A percentile compares a stretch with the other conserved stretches of the same genome.
These are phyloP conservation scores for Simmondsia chinensis DNA, from an alignment of 148 eudicot genomes.

Conservation along the genomic window DNA sequence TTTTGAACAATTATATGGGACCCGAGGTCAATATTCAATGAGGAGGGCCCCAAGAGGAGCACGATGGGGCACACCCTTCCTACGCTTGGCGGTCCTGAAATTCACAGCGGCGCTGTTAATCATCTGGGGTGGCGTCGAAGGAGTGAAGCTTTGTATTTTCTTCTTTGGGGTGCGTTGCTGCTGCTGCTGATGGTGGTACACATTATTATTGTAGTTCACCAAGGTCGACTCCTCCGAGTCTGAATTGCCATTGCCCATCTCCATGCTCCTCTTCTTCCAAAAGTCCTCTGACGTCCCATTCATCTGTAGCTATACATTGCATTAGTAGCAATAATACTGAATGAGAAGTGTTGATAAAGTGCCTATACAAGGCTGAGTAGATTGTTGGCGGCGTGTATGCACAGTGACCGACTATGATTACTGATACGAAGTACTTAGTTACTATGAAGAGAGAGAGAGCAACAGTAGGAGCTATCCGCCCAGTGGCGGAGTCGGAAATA, in stretches of 20 bases:
- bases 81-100: slow-evolving; percentile 19
- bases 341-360: too few relatives aligned
- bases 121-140: slow-evolving; percentile 22
- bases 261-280: slow-evolving; percentile 14
- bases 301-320: too few relatives aligned
- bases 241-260: slow-evolving; percentile 5
- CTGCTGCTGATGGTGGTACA: background rate
- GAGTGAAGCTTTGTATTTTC: slow-evolving; percentile 21
- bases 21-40: slow-evolving; percentile 23
- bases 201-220: too few relatives aligned
- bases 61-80: slow-evolving; percentile 31
- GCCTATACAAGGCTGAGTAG: too few relatives aligned
- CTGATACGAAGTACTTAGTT: too few relatives aligned
- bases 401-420: too few relatives aligned
- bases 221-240: slow-evolving; percentile 20
- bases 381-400: too few relatives aligned
- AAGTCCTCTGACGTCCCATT: slow-evolving; percentile 26
- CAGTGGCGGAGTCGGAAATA: too few relatives aligned
- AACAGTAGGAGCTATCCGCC: too few relatives aligned
- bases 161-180: slow-evolving; percentile 1
- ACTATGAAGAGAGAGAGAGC: too few relatives aligned
- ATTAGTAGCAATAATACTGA: too few relatives aligned
- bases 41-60: slow-evolving; percentile 27
- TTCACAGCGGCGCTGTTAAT: slow-evolving; percentile 3
- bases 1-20: background rate